Evolutionary conservation across 2,329 filamentous ascomycete species (phyloP).

Genomic region (Verticillium dahliae): DNA sequence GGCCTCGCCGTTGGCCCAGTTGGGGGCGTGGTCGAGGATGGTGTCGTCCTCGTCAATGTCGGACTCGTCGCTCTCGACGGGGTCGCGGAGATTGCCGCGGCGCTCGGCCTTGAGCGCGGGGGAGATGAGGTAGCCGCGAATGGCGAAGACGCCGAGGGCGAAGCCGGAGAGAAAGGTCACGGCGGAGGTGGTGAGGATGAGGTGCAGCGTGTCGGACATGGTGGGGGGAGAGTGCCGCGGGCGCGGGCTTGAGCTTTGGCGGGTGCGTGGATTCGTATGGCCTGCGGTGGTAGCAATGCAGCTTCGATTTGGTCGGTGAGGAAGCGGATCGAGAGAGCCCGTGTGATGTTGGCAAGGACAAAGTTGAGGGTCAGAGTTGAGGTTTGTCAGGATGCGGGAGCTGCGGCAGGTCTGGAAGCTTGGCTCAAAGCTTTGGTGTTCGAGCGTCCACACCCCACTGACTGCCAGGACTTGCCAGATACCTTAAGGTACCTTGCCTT

Average conservation of each 20-base stretch:
- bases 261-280: background rate
- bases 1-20: slow-evolving; percentile 57
- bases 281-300: background rate
- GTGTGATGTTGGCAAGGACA: background rate
- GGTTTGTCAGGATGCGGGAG: background rate
- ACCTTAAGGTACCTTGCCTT: no score
- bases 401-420: background rate
- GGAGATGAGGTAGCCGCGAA: slow-evolving; percentile 53
- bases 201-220: slow-evolving; percentile 28
- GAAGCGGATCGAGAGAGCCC: background rate
- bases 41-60: slow-evolving; percentile 56
- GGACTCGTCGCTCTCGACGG: slow-evolving; percentile 62
- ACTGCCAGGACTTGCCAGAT: background rate
- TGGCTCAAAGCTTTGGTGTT: background rate
- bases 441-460: background rate
- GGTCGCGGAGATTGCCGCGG: slow-evolving; percentile 48
- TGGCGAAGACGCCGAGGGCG: slow-evolving; percentile 70
- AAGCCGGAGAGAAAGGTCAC: slow-evolving; percentile 72
- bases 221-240: background rate
- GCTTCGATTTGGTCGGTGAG: background rate
- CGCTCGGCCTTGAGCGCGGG: slow-evolving; percentile 50
- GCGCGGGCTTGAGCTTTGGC: background rate
- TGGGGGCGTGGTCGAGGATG: slow-evolving; percentile 58
- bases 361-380: background rate
- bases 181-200: slow-evolving; percentile 68